Evolutionary conservation across 2,329 filamentous ascomycete genomes (phyloP).

Genomic region (Cladobotryum protrusum): DNA sequence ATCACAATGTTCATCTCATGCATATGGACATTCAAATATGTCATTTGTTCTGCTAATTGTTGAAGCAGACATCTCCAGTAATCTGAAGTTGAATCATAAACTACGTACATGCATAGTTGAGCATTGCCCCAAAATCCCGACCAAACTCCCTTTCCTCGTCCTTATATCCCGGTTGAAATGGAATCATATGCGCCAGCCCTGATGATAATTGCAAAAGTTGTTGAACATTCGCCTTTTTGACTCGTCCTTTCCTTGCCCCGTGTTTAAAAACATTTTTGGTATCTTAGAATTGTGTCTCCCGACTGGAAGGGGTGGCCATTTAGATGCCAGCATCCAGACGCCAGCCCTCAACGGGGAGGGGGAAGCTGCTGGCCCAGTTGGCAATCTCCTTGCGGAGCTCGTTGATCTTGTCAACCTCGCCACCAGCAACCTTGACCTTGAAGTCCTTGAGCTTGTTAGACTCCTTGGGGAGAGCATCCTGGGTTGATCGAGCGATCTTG

Average conservation of each 20-base stretch:
- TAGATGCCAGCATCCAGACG: conserved; percentile 55
- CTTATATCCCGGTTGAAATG: conserved; percentile 8
- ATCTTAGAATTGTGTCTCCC: conserved; percentile 1
- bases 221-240: conserved; percentile 21
- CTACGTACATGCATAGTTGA: conserved; percentile 5
- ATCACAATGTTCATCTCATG: too few species aligned
- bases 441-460: conserved; percentile 99
- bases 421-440: conserved; percentile 81
- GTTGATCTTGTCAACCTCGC: conserved; percentile 75
- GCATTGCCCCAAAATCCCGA: conserved; percentile 3
- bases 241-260: conserved; percentile 1
- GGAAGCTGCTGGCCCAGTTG: conserved; percentile 81
- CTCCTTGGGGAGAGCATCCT: conserved; percentile 81
- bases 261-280: conserved; percentile 7
- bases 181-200: conserved; percentile 17
- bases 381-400: conserved; percentile 84
- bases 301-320: conserved; percentile 15
- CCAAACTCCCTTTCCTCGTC: conserved; percentile 13
- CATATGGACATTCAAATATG: too few species aligned
- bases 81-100: conserved; percentile 15
- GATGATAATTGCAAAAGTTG: conserved; percentile 16
- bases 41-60: conserved; percentile 8
- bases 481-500: conserved; percentile 84
- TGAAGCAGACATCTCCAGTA: conserved; percentile 11
- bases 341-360: conserved; percentile 78